Conservation (phyloP, 1,284 basidiomycete genomes). For the Pascua guehoae region DNA sequence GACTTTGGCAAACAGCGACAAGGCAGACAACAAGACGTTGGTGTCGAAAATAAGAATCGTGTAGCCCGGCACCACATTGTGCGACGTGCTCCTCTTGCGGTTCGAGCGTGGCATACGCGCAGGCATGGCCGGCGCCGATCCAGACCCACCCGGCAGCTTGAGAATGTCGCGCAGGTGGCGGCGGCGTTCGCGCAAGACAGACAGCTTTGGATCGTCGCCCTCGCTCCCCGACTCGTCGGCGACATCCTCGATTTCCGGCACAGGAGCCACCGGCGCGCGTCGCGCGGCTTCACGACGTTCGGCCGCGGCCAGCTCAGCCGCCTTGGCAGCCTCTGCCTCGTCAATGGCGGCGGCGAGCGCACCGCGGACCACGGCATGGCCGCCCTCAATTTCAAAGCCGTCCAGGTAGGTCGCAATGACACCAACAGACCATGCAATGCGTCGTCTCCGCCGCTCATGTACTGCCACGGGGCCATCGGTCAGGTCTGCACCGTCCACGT, state of each 20-base stretch:
- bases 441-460: slow-evolving; percentile 60
- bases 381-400: slow-evolving; percentile 64
- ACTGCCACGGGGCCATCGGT: slow-evolving; percentile 47
- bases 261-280: not conserved
- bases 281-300: slow-evolving; percentile 23
- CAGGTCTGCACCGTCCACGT: slow-evolving; percentile 54
- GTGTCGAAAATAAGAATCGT: slow-evolving; percentile 90
- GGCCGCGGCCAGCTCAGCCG: slow-evolving; percentile 27
- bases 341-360: slow-evolving; percentile 65
- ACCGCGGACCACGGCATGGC: slow-evolving; percentile 58
- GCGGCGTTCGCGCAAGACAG: slow-evolving; percentile 60
- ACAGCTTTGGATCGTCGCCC: slow-evolving; percentile 64
- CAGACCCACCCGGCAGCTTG: slow-evolving; percentile 7
- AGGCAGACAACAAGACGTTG: slow-evolving; percentile 81
- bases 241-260: slow-evolving; percentile 56
- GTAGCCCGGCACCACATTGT: slow-evolving; percentile 71
- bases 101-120: not conserved
- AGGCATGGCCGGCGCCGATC: not conserved
- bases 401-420: slow-evolving; percentile 67
- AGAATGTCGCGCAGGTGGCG: slow-evolving; percentile 49
- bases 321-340: slow-evolving; percentile 62
- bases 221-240: slow-evolving; percentile 55
- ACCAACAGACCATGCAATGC: slow-evolving; percentile 68
- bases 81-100: slow-evolving; percentile 1
- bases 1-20: slow-evolving; percentile 67